These are phyloP conservation scores for Parietichytrium sp. DNA, from an alignment of 108 stramenopile genomes.

Conservation along the genomic window DNA sequence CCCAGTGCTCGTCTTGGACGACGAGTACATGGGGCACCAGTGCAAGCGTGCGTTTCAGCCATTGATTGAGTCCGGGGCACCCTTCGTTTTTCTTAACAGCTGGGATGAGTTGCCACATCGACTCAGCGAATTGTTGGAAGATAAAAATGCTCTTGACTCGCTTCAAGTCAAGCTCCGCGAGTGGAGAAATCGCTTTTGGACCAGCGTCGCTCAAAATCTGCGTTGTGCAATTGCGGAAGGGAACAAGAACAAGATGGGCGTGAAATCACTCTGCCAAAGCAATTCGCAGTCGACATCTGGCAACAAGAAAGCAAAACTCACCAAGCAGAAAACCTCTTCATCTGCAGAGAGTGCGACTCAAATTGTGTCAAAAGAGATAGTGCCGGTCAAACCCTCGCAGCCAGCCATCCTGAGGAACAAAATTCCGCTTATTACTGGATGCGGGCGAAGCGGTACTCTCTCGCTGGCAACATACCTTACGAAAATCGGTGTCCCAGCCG, in stretches of 20 bases:
- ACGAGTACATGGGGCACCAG: constrained; percentile 39
- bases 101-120: constrained; percentile 45
- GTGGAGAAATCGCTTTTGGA: background rate
- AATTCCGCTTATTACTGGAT: constrained; percentile 1
- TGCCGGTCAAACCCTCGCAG: too few relatives aligned
- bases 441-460: constrained; percentile 14
- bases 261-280: too few relatives aligned
- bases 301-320: too few relatives aligned
- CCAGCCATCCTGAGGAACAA: too few relatives aligned
- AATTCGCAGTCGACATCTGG: too few relatives aligned
- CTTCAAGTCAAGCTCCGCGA: constrained; percentile 43
- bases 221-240: background rate
- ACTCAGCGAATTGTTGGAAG: constrained; percentile 9
- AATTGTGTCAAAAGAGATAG: too few relatives aligned
- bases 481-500: background rate
- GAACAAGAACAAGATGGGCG: too few relatives aligned
- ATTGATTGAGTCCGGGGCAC: constrained; percentile 35
- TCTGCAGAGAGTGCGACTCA: too few relatives aligned
- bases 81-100: constrained; percentile 49
- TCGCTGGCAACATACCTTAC: background rate
- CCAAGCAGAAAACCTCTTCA: too few relatives aligned
- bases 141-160: constrained; percentile 33
- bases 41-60: constrained; percentile 46
- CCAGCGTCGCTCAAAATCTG: background rate
- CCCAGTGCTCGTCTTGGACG: constrained; percentile 46